Conservation (phyloP, 805 yeast species). For the Candida tibetensis region DNA sequence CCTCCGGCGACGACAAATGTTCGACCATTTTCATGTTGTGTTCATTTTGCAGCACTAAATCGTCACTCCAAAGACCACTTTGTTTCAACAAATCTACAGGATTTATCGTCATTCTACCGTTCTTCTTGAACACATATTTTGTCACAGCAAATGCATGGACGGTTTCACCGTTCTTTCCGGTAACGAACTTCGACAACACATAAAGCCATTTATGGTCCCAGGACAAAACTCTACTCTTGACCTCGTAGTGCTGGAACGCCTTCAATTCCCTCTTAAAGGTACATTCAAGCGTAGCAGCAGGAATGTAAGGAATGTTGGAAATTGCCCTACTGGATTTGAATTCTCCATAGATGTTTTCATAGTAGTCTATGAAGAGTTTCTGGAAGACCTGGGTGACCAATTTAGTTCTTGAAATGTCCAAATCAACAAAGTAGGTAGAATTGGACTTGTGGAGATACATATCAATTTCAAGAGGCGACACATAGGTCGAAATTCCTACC, state of each 20-base stretch:
- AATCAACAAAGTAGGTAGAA: constrained; percentile 77
- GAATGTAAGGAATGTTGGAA: constrained; percentile 56
- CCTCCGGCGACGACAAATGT: constrained; percentile 24
- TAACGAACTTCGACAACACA: constrained; percentile 60
- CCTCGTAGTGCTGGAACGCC: constrained; percentile 57
- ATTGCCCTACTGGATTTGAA: constrained; percentile 22
- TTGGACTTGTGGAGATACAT: constrained; percentile 85
- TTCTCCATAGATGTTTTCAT: constrained; percentile 37
- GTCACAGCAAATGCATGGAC: constrained; percentile 63
- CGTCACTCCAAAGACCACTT: constrained; percentile 55
- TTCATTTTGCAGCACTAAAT: constrained; percentile 41
- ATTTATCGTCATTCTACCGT: constrained; percentile 68
- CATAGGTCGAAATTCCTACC: constrained; percentile 47
- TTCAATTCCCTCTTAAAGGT: constrained; percentile 70
- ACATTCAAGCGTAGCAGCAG: constrained; percentile 71
- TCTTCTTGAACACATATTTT: constrained; percentile 73
- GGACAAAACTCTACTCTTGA: constrained; percentile 61
- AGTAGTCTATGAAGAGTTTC: constrained; percentile 47
- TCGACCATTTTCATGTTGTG: constrained; percentile 41
- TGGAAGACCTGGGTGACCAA: constrained; percentile 57
- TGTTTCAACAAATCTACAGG: constrained; percentile 59
- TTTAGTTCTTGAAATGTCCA: constrained; percentile 75
- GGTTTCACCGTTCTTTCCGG: constrained; percentile 22
- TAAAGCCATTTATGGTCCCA: constrained; percentile 91
- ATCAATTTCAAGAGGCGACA: constrained; percentile 79